Evolutionary conservation across 768 basidiomycete species (phyloP), one percentile per base, ranked within the genome.

Genomic region (Kwoniella newhampshirensis): DNA sequence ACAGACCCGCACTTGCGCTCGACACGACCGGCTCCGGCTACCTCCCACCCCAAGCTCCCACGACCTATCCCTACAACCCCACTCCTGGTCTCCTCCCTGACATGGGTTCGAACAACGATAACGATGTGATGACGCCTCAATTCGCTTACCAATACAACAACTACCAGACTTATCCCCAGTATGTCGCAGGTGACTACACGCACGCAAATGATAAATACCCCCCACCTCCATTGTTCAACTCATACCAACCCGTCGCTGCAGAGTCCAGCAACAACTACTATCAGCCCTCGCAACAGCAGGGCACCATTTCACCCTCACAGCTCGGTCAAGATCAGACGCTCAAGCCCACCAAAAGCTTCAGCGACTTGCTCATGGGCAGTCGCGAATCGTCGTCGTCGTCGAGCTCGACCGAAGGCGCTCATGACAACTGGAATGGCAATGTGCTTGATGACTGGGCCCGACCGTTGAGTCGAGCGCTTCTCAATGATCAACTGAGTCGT

Each of bases 341-440:
- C 32, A 61, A 62, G 41, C 59, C 62, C 5, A 59, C 52, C 2
- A 54, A 60, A 42, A 63, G 58, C 40, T 67, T 67, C 49, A 49
- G 56, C 37, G 65, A 70, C 35, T 23, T 63, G 18, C 28, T 71
- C 58, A 54, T 64, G 56, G 67, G 62, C 13, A 62, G 56, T 28
- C 42, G 67, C 37, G 65, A 49, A 11, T 72, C 70, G 3, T 56
- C 48, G 2, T 69, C 67, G 6, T 72, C 70, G 1, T 60, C 60
- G 12, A 67, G 63, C 50, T 71, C 70, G 23, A 59, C 52, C 8
- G 65, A 67, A 20, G 63, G 63, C 26, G 41, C 49, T 17, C 54
- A 59, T 20, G 60, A 65, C 37, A n/a, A 32, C 13, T 64, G 59
- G 63, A 55, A 28, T n/a, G 45, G 35, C 5, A 43, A 40, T 30